Evolutionary conservation across 2,329 filamentous ascomycete species (phyloP), one percentile per base, ranked within the genome.

Genomic region (Pestalotiopsis sp.): DNA sequence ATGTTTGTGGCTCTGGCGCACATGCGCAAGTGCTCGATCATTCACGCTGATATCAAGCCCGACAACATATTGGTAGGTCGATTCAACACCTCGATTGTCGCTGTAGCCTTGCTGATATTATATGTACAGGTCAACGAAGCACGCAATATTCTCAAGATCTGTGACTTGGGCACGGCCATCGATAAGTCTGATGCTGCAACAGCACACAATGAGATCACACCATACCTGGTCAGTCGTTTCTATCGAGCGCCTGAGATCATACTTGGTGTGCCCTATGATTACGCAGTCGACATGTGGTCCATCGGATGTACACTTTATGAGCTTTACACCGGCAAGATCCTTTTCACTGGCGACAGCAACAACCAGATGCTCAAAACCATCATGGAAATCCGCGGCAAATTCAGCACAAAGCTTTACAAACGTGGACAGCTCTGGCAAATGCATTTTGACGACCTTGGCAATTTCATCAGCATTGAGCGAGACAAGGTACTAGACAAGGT

Each of bases 171-270:
- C 66, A 98, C 96, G n/a, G 96, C 96, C 36, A 95, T 95, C 68
- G 93, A 97, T 76, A 91, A 92, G 67, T 92, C 93, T 13, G 96
- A 99, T 74, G 88, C 88, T 1, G 87, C 87, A 23, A 89, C 86
- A n/a, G 86, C 87, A 11, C 86, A 89, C 68, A 96, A 93, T 71
- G 94, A 97, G 76, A 92, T 97, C 71, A 97, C 94, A 0, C 94
- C 94, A 13, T 98, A 98, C 77, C 90, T 99, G 1, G 94, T 98
- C 77, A 98, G 94, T 83, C 92, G 97, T 68, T 99, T 98, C 82
- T 99, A 99, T 80, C 92, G 96, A 70, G 96, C 96, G 3, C 96
- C 97, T 2, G 96, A 99, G 82, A 94, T 99, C 77, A 97, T 99
- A 70, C 87, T 99, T 3, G 96, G 96, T n/a, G 95, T 98, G 84